Evolutionary conservation across 371 early-diverging fungal genomes (phyloP), one percentile per base, ranked within the genome.

Genomic region (Mortierella sp.): DNA sequence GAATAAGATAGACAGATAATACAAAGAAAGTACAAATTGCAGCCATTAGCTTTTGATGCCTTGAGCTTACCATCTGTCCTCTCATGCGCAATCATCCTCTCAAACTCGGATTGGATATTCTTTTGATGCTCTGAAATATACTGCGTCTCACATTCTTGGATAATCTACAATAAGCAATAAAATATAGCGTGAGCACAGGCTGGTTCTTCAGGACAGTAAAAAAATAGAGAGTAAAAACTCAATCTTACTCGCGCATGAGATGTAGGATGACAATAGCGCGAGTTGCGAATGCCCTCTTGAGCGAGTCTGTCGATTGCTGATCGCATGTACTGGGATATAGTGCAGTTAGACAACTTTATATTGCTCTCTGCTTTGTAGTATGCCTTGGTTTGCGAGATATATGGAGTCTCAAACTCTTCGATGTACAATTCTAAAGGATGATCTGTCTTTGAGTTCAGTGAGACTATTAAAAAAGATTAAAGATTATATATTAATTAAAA

Each of bases 351-450:
- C 22, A 95, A 87, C 45, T 88, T 85, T 18, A 85, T 71, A 20
- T 87, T 90, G 9, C 95, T 91, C 69, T 95, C 97, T 6, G 86
- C 78, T 51, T 86, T 88, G 84, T 96, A 96, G 78, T 95, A 96
- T 20, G 83, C 75, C 54, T 87, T 87, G 0, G 94, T 94, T 54
- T 90, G 87, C 0, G 87, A 87, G 51, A 96, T 76, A 66, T 92
- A 95, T 12, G 92, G 91, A 49, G 86, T 81, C 78, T 96, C 97
- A 83, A 94, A 95, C 72, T 93, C 92, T 58, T 94, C 93, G 18
- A 93, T 87, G 71, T 96, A 96, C 5, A 95, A 80, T 47, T 90
- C 88, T 20, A 94, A 76, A 14, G 91, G 93, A 52, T 91, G 88
- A 9, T 93, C 92, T 14, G 91, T 89, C 69, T 91, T 90, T n/a